Conservation (phyloP, 2,329 filamentous ascomycete genomes). For the Lachnellula arida region DNA sequence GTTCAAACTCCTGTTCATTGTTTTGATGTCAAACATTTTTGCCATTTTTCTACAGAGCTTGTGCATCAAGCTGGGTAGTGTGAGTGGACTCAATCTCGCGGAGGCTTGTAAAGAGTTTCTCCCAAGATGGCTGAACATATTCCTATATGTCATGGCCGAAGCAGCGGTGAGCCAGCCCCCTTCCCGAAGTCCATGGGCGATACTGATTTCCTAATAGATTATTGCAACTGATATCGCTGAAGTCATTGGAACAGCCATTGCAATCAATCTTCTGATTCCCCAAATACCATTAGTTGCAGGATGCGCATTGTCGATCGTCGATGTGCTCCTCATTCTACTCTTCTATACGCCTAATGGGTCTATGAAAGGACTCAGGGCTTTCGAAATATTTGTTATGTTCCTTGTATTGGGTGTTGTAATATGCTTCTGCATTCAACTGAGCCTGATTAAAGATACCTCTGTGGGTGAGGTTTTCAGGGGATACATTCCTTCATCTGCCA, state of each 20-base stretch:
- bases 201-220: conserved; percentile 33
- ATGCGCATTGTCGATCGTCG: conserved; percentile 62
- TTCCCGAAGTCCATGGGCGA: neutral
- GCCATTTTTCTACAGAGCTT: conserved; percentile 54
- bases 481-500: conserved; percentile 56
- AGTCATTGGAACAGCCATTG: conserved; percentile 65
- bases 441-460: conserved; percentile 51
- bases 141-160: conserved; percentile 50
- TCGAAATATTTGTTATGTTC: conserved; percentile 59
- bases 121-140: conserved; percentile 49
- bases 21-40: conserved; percentile 53
- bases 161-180: conserved; percentile 35
- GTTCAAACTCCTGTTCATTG: conserved; percentile 51
- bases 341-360: conserved; percentile 58
- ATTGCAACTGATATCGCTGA: conserved; percentile 57
- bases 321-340: conserved; percentile 62
- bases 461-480: conserved; percentile 59
- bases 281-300: conserved; percentile 62
- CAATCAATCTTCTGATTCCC: conserved; percentile 60
- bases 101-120: conserved; percentile 45
- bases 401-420: conserved; percentile 65
- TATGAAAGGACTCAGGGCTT: conserved; percentile 55
- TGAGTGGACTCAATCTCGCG: conserved; percentile 50
- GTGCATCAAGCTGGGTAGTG: conserved; percentile 51
- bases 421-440: conserved; percentile 67